Evolutionary conservation across 2,329 filamentous ascomycete species (phyloP), one percentile per base, ranked within the genome.

Genomic region (Trichoderma atrobrunneum): DNA sequence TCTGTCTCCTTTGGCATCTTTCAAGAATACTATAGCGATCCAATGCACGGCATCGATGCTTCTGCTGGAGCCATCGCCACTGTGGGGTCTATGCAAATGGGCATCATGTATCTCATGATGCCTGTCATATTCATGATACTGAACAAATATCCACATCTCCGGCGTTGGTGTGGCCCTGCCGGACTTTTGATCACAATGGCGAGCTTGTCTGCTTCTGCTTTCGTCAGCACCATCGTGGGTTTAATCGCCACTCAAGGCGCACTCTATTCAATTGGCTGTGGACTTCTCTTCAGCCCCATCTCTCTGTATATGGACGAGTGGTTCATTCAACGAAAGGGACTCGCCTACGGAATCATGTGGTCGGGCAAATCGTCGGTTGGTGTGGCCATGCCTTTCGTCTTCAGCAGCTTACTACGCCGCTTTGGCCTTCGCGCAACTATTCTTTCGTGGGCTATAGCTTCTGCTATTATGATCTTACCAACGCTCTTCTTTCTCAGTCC

Each of bases 1-100:
- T 88, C 90, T 0, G 90, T 90, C 70, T 86, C 89, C 0, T 93
- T 90, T 77, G 91, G 91, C 56, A 85, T 93, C 26, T 93, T 93
- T 77, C 90, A 93, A 75, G 86, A 90, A 65, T 91, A 92, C 79
- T 93, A 93, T 78, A 86, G 84, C 36, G 86, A 83, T 1, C 85
- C 90, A 71, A 84, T 84, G 5, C 86, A 88, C 1, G 93, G 93
- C 69, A 80, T 82, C 5, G 84, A 84, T 3, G 84, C 85, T 0
- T 82, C 84, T 32, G 82, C 85, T 48, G 88, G 92, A 63, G 85
- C 90, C 30, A 83, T 89, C 16, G 88, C 68, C 6, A 70, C 39
- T 3, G 59, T 70, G 5, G 68, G 68, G 6, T 70, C 67, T 5
- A 54, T 70, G 59, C 67, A 70, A 36, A 30, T 84, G 81, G 86